phyloP scores from a whole-genome alignment of 164 flowering plant species.

The Chloranthus sessilifolius region DNA sequence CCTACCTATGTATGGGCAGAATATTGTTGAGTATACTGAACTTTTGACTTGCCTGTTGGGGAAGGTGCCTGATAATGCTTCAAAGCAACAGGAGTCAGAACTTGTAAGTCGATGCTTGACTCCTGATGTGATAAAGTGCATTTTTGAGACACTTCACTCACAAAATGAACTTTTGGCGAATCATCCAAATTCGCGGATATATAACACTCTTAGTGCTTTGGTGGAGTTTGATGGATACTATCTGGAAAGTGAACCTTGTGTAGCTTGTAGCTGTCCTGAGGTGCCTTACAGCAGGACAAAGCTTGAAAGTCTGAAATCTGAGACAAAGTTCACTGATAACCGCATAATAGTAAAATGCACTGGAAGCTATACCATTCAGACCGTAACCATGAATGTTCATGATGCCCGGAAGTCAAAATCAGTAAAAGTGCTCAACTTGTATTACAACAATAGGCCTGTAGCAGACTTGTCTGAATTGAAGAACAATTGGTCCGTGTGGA shows the following conservation, averaged over 20 bases:
- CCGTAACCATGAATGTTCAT: conserved; percentile 98
- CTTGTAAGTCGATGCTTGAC: conserved; percentile 71
- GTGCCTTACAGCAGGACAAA: conserved; percentile 95
- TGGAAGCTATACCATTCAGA: conserved; percentile 95
- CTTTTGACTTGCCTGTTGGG: conserved; percentile 73
- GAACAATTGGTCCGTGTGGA: conserved; percentile 98
- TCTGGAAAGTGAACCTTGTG: conserved; percentile 99
- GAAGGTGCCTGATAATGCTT: conserved; percentile 53
- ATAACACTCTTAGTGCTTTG: conserved; percentile 82
- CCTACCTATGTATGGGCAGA: conserved; percentile 94
- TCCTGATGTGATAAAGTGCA: conserved; percentile 69
- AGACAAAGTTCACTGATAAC: conserved; percentile 96
- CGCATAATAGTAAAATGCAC: conserved; percentile 99
- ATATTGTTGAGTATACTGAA: conserved; percentile 83
- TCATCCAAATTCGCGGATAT: conserved; percentile 97
- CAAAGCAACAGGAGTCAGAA: conserved; percentile 62
- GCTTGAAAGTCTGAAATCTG: conserved; percentile 93
- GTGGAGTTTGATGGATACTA: conserved; percentile 99
- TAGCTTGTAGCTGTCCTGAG: conserved; percentile 98
- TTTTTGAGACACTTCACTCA: conserved; percentile 84
- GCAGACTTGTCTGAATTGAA: conserved; percentile 95
- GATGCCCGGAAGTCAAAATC: conserved; percentile 98
- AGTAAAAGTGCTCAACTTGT: conserved; percentile 88
- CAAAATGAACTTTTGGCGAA: conserved; percentile 97
- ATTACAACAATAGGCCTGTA: conserved; percentile 96